Percentiles rank a stretch among this genome's conserved stretches.
phyloP scores from a whole-genome alignment of 345 rosid genomes.

The Tarenaya hassleriana region DNA sequence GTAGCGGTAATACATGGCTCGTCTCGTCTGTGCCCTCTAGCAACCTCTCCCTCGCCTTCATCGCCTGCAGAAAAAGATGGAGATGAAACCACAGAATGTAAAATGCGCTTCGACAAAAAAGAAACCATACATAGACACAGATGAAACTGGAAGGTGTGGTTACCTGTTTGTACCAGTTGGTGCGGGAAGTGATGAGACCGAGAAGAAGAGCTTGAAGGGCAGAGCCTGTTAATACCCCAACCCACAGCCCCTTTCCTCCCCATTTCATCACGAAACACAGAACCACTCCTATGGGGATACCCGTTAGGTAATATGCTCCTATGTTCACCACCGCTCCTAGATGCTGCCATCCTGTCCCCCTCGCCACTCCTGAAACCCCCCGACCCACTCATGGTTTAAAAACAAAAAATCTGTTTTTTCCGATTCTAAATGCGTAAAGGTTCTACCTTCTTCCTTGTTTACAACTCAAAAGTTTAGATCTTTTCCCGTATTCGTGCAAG shows the following conservation, averaged over 20 bases:
- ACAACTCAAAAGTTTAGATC: neutral
- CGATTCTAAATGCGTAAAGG: too few species aligned
- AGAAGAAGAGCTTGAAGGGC: conserved; percentile 28
- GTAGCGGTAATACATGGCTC: too few species aligned
- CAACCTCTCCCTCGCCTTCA: conserved; percentile 21
- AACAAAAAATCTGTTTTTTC: too few species aligned
- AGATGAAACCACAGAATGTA: neutral
- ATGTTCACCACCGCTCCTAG: conserved; percentile 42
- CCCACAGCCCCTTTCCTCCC: conserved; percentile 39
- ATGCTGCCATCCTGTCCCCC: conserved; percentile 49
- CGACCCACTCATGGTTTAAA: too few species aligned
- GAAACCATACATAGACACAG: too few species aligned
- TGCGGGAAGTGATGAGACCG: conserved; percentile 24
- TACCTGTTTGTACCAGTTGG: conserved; percentile 48
- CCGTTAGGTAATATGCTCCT: conserved; percentile 38
- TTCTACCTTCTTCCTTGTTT: too few species aligned
- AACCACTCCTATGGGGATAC: conserved; percentile 32
- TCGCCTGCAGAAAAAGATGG: conserved; percentile 22
- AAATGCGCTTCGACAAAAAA: too few species aligned
- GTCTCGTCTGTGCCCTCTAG: conserved; percentile 5
- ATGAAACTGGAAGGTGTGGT: neutral
- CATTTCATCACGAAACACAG: conserved; percentile 28
- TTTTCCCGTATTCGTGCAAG: neutral
- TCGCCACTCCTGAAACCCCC: conserved; percentile 33
- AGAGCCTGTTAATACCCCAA: conserved; percentile 33